These are phyloP conservation scores for Pichia sp. DNA, from an alignment of 1,139 yeast genomes.

Conservation along the genomic window DNA sequence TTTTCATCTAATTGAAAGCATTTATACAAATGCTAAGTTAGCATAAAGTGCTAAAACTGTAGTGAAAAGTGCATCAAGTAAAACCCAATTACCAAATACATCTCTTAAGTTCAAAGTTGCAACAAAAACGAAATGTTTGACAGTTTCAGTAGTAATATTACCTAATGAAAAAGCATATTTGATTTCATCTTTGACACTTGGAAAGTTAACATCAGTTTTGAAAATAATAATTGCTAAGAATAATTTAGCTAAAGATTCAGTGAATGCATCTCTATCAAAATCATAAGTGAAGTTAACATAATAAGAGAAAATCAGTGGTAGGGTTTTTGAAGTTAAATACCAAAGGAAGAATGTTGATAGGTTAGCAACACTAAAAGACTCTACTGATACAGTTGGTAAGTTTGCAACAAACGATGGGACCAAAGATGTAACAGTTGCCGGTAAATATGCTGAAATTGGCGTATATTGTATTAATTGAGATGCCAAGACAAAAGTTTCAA, in stretches of 20 bases:
- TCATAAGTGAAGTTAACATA: conserved; percentile 42
- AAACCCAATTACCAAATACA: conserved; percentile 44
- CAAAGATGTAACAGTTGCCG: conserved; percentile 21
- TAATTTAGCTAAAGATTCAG: conserved; percentile 43
- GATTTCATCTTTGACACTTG: conserved; percentile 35
- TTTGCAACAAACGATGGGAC: conserved; percentile 27
- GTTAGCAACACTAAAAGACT: conserved; percentile 32
- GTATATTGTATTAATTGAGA: conserved; percentile 36
- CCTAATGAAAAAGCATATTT: conserved; percentile 29
- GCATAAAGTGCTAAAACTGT: conserved; percentile 48
- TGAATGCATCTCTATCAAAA: conserved; percentile 50
- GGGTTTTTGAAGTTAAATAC: conserved; percentile 35
- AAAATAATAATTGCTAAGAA: conserved; percentile 38
- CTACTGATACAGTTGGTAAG: conserved; percentile 35
- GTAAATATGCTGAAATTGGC: conserved; percentile 36
- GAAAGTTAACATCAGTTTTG: conserved; percentile 31
- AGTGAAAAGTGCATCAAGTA: conserved; percentile 43
- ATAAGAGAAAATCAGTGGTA: conserved; percentile 42
- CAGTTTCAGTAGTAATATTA: conserved; percentile 1
- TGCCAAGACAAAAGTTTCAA: conserved; percentile 37
- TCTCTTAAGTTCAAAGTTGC: conserved; percentile 34
- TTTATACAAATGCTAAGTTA: conserved; percentile 26
- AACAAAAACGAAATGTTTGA: conserved; percentile 29
- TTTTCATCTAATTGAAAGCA: not conserved
- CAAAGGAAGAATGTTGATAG: conserved; percentile 36